These are phyloP conservation scores for Microthlaspi erraticum DNA, from an alignment of 345 rosid species.

Conservation along the genomic window DNA sequence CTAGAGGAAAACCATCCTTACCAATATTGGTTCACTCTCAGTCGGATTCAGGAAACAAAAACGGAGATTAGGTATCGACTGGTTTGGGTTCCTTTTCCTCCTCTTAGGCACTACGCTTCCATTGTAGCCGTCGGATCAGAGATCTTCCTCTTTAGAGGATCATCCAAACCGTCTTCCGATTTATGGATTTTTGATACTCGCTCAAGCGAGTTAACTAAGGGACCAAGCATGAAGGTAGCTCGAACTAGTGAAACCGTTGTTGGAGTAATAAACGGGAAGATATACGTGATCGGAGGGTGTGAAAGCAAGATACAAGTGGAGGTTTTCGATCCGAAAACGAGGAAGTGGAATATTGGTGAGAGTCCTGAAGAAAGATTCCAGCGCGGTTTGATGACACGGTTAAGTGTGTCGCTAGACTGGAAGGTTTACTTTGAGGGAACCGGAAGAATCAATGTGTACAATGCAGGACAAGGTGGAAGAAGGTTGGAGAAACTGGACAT, in stretches of 20 bases:
- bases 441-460: slow-evolving; percentile 61
- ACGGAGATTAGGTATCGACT: slow-evolving; percentile 23
- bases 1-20: background rate
- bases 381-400: slow-evolving; percentile 6
- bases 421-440: slow-evolving; percentile 64
- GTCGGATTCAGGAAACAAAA: background rate
- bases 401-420: slow-evolving; percentile 9
- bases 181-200: slow-evolving; percentile 82
- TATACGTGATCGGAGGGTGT: slow-evolving; percentile 76
- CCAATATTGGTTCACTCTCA: slow-evolving; percentile 30
- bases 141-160: slow-evolving; percentile 71
- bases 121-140: slow-evolving; percentile 51
- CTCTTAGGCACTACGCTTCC: slow-evolving; percentile 51
- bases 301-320: slow-evolving; percentile 66
- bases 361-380: slow-evolving; percentile 35
- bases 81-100: slow-evolving; percentile 52
- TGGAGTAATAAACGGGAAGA: slow-evolving; percentile 50
- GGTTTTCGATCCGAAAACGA: slow-evolving; percentile 54
- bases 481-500: slow-evolving; percentile 55
- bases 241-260: slow-evolving; percentile 67
- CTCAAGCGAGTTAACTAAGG: slow-evolving; percentile 50
- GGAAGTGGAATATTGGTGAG: slow-evolving; percentile 52
- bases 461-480: slow-evolving; percentile 43
- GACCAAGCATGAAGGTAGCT: slow-evolving; percentile 57
- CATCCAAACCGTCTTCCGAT: slow-evolving; percentile 52